These are phyloP conservation scores for Taphrina flavorubra DNA, from an alignment of 1,139 yeast species.

Conservation along the genomic window DNA sequence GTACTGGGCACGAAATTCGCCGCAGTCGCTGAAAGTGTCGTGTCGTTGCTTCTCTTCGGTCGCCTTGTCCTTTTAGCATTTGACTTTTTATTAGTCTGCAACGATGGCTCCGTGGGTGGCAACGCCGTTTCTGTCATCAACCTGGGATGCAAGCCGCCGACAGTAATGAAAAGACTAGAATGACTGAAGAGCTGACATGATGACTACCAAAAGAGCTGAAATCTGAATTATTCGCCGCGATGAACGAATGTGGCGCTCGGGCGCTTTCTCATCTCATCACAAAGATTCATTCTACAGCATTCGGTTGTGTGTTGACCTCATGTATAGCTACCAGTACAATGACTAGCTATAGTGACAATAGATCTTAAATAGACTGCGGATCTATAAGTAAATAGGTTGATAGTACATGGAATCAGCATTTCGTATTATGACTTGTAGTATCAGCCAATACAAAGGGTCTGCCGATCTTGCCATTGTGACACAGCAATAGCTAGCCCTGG, in stretches of 20 bases:
- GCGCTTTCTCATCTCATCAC: neutral
- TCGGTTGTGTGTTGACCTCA: too few species aligned
- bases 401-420: too few species aligned
- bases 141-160: neutral
- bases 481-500: too few species aligned
- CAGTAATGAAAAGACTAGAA: neutral
- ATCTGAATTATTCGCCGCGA: conserved; percentile 1
- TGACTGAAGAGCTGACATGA: neutral
- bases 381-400: too few species aligned
- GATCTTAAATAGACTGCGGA: too few species aligned
- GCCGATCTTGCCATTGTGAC: too few species aligned
- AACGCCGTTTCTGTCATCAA: neutral
- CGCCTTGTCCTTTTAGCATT: neutral
- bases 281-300: neutral
- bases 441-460: too few species aligned
- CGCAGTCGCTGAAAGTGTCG: conserved; percentile 10
- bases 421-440: too few species aligned
- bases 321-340: too few species aligned
- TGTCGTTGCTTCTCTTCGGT: conserved; percentile 6
- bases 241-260: conserved; percentile 17
- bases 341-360: too few species aligned
- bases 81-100: neutral
- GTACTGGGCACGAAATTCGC: conserved; percentile 1
- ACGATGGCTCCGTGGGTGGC: neutral
- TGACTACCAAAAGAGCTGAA: neutral